Conservation (phyloP, 1,139 yeast genomes). For the Geotrichum australiense region DNA sequence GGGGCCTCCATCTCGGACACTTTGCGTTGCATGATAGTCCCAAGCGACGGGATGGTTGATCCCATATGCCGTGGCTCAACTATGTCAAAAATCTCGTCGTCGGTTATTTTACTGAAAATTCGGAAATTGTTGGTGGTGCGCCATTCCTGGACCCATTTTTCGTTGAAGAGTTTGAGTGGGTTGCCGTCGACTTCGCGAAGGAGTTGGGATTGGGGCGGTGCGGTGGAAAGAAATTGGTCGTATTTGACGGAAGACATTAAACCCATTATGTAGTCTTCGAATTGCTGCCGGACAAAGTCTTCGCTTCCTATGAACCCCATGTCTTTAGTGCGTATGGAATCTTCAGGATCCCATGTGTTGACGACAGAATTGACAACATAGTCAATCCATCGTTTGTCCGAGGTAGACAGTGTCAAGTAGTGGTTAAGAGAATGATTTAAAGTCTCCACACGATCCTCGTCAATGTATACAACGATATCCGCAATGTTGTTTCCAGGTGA, state of each 20-base stretch:
- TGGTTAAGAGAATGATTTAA: conserved; percentile 39
- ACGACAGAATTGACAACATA: conserved; percentile 37
- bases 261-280: conserved; percentile 83
- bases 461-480: conserved; percentile 46
- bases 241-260: conserved; percentile 66
- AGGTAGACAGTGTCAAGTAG: conserved; percentile 46
- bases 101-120: conserved; percentile 68
- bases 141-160: conserved; percentile 59
- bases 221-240: conserved; percentile 42
- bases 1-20: conserved; percentile 10
- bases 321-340: conserved; percentile 41
- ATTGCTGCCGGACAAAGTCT: conserved; percentile 78
- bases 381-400: conserved; percentile 71
- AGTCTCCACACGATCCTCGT: conserved; percentile 44
- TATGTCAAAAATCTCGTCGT: conserved; percentile 81
- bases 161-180: conserved; percentile 46
- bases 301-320: conserved; percentile 65
- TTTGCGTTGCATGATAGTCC: conserved; percentile 3
- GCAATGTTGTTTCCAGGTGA: conserved; percentile 44
- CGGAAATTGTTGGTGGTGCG: conserved; percentile 55
- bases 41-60: conserved; percentile 3
- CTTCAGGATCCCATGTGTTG: conserved; percentile 39
- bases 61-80: conserved; percentile 69
- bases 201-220: conserved; percentile 19
- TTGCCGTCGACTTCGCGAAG: conserved; percentile 35